Base-by-base conservation (phyloP, 2,329 filamentous ascomycete genomes). In the Didymella sp. region DNA sequence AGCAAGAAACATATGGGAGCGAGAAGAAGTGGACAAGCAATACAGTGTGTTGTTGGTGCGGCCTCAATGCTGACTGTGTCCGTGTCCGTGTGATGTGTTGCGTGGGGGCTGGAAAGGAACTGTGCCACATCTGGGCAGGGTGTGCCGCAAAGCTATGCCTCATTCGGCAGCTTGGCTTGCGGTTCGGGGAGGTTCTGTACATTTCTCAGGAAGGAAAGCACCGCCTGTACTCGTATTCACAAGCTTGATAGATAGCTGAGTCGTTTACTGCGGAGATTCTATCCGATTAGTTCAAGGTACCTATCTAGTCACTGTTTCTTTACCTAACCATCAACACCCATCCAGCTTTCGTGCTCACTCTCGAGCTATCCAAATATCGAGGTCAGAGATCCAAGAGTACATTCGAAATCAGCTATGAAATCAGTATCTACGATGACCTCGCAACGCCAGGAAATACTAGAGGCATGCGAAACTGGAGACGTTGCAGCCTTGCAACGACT, bases 21-120 rank as follows among this genome's bases (percentile, higher is more conserved):
- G 15, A 12, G 33, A 9, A 6, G 42, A 8, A 31, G 17, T 11
- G 41, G 25, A 43, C 5, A 43, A 24, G 13, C n/a, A 8, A 35
- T 17, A 35, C 33, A 40, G 37, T 22, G 19, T 17, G 33, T n/a
- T 22, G 17, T 33, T 45, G 27, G 17, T 33, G 44, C 28, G 13
- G 12, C 15, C 22, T 15, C 21, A 6, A 37, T 35, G 44, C 31
- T 17, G 31, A 47, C 30, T 37, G 8, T 47, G 25, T 47, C 44
- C 22, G 24, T 21, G 22, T 48, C 33, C n/a, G 45, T 48, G n/a
- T 48, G 21, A n/a, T 38, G n/a, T 28, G 31, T 21, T 21, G 28
- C 33, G n/a, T 48, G 45, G 33, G 33, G 45, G 45, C 45, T 33
- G 11, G 12, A 48, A 48, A 4, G 45, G n/a, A 38, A 48, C 43